These are phyloP conservation scores for Pseudogymnoascus sp. DNA, from an alignment of 2,329 filamentous ascomycete species.

Conservation along the genomic window DNA sequence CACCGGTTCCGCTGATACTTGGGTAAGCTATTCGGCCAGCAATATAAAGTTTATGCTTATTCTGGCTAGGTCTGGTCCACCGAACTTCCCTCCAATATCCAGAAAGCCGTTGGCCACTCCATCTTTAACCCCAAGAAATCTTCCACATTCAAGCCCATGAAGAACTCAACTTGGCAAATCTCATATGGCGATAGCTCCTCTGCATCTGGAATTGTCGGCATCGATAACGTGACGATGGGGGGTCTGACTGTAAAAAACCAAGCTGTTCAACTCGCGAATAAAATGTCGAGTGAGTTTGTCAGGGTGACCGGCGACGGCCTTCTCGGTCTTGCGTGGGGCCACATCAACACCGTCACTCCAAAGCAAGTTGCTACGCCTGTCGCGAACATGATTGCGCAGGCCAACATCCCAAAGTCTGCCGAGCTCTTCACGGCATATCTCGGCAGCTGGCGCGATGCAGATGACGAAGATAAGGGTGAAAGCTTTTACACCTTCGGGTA, in stretches of 20 bases:
- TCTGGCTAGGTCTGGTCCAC: conserved; percentile 49
- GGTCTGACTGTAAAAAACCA: conserved; percentile 56
- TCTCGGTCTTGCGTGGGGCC: conserved; percentile 59
- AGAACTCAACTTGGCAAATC: conserved; percentile 55
- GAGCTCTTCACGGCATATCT: conserved; percentile 56
- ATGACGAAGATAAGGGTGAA: conserved; percentile 33
- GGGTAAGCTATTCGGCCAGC: conserved; percentile 41
- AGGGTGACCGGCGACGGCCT: conserved; percentile 55
- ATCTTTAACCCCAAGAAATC: conserved; percentile 58
- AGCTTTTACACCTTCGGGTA: conserved; percentile 70
- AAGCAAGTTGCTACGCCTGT: conserved; percentile 54
- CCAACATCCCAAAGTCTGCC: conserved; percentile 42
- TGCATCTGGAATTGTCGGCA: conserved; percentile 59
- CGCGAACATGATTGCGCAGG: conserved; percentile 60
- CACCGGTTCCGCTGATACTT: conserved; percentile 64
- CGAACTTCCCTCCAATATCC: conserved; percentile 36
- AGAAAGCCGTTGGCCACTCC: conserved; percentile 38
- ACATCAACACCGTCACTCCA: conserved; percentile 57
- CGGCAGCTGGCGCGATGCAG: conserved; percentile 47
- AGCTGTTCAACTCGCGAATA: conserved; percentile 57
- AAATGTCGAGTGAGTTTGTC: conserved; percentile 52
- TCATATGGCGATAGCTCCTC: conserved; percentile 62
- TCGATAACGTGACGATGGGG: conserved; percentile 56
- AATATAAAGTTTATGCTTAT: neutral
- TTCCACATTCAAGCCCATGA: conserved; percentile 47